A percentile compares a stretch with the other conserved stretches of the same genome.
These are phyloP conservation scores for Neopestalotiopsis rosae DNA, from an alignment of 2,329 filamentous ascomycete species.

Conservation along the genomic window DNA sequence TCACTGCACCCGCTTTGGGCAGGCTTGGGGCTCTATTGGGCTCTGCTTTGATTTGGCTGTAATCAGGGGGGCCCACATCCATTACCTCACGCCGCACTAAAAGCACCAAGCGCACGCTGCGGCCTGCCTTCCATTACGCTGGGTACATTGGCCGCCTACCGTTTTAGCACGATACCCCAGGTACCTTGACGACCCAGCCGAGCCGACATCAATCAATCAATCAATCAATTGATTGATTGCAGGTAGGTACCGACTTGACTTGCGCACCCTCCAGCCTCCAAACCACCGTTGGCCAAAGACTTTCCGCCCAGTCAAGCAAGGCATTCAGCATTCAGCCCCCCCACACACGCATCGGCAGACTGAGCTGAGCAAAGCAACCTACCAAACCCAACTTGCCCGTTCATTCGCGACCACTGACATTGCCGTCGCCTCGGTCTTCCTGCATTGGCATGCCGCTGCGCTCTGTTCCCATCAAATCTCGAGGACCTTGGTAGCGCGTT, in stretches of 20 bases:
- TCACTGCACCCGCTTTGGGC: not conserved
- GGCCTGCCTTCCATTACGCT: not conserved
- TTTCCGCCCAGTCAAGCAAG: not conserved
- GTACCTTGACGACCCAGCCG: no score
- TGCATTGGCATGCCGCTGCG: not conserved
- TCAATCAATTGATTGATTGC: not conserved
- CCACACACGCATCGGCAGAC: not conserved
- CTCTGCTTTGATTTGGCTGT: not conserved
- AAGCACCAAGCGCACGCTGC: not conserved
- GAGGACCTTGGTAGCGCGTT: not conserved
- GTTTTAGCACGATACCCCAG: no score
- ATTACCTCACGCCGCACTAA: conserved; percentile 4
- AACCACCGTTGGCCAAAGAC: not conserved
- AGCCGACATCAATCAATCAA: not conserved
- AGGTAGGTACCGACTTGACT: not conserved
- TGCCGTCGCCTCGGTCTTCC: no score
- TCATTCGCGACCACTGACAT: not conserved
- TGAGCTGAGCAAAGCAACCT: not conserved
- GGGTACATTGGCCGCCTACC: not conserved
- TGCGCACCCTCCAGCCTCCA: not conserved
- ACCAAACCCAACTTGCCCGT: not conserved
- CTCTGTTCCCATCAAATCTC: not conserved
- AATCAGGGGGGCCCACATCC: not conserved
- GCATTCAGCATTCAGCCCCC: not conserved
- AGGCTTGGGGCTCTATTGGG: not conserved